phyloP scores from a whole-genome alignment of 306 rosid species.

The Prunus mongolica region DNA sequence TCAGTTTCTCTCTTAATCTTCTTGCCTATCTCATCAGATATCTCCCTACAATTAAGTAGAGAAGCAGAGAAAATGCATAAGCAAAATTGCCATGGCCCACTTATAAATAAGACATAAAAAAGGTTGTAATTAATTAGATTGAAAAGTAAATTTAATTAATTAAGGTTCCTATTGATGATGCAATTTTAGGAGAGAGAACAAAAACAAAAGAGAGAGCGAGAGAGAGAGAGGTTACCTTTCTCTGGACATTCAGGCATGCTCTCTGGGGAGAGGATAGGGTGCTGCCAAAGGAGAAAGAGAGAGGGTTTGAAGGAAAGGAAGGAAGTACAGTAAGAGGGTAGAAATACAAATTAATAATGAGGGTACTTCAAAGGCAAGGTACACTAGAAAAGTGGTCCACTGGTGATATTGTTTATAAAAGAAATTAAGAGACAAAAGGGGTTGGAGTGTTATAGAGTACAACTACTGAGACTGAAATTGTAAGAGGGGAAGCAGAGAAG shows the following conservation, averaged over 20 bases:
- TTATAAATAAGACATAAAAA: neutral
- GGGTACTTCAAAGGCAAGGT: conserved; percentile 85
- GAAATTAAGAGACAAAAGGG: conserved; percentile 11
- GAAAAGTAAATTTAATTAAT: neutral
- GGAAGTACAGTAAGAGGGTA: conserved; percentile 41
- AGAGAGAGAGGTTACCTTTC: conserved; percentile 58
- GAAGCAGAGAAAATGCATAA: neutral
- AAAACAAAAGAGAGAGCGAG: too few species aligned
- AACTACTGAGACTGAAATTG: neutral
- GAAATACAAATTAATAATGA: conserved; percentile 7
- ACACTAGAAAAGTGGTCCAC: conserved; percentile 38
- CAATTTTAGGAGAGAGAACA: too few species aligned
- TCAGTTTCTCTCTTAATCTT: conserved; percentile 76
- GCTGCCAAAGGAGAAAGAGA: conserved; percentile 29
- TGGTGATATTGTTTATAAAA: conserved; percentile 31
- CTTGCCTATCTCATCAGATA: conserved; percentile 83
- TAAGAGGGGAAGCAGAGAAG: neutral
- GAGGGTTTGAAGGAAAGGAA: conserved; percentile 13
- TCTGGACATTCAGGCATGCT: conserved; percentile 99
- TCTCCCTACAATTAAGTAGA: conserved; percentile 36
- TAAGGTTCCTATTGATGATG: too few species aligned
- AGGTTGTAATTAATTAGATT: too few species aligned
- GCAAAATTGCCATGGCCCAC: neutral
- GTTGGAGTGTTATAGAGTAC: neutral
- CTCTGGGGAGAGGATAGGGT: conserved; percentile 35